phyloP scores from a whole-genome alignment of 192 early-diverging fungal species.

The Coemansia biformis region DNA sequence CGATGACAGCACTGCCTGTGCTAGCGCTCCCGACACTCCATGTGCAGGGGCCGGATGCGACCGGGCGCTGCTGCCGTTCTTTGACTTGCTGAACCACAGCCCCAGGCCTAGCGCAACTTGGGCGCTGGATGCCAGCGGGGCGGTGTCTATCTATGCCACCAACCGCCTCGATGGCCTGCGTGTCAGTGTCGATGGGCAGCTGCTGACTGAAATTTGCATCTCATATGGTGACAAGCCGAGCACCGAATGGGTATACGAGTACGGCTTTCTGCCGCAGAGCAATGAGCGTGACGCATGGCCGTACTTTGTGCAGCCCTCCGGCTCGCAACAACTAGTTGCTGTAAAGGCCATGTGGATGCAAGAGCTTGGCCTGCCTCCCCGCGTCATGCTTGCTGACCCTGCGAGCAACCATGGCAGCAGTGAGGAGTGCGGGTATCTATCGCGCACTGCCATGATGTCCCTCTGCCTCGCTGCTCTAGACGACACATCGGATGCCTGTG shows the following conservation, averaged over 20 bases:
- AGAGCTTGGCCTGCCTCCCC: slow-evolving; percentile 18
- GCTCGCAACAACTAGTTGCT: slow-evolving; percentile 10
- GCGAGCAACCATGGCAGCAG: not conserved
- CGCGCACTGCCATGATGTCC: slow-evolving; percentile 7
- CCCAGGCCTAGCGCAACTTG: slow-evolving; percentile 14
- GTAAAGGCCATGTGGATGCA: slow-evolving; percentile 31
- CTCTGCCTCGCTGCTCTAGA: slow-evolving; percentile 25
- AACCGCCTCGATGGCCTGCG: not conserved
- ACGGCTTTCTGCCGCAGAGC: slow-evolving; percentile 26
- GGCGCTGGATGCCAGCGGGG: slow-evolving; percentile 9
- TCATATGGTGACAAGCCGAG: slow-evolving; percentile 29
- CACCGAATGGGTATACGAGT: slow-evolving; percentile 40
- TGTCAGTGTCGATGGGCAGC: not conserved
- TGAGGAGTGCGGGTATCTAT: not conserved
- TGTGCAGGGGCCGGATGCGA: slow-evolving; percentile 11
- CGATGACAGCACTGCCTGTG: too few relatives aligned
- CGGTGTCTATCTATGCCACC: slow-evolving; percentile 5
- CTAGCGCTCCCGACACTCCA: too few relatives aligned
- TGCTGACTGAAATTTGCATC: slow-evolving; percentile 13
- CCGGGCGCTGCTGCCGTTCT: slow-evolving; percentile 19
- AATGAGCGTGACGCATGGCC: slow-evolving; percentile 30
- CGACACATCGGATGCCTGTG: slow-evolving; percentile 15
- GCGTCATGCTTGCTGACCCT: slow-evolving; percentile 17
- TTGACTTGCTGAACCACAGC: slow-evolving; percentile 40
- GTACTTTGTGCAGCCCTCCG: slow-evolving; percentile 12